A percentile compares a stretch with the other conserved stretches of the same genome.
These are phyloP conservation scores for Chalciporus pseudorubinellus DNA, from an alignment of 768 basidiomycete genomes.

Conservation along the genomic window DNA sequence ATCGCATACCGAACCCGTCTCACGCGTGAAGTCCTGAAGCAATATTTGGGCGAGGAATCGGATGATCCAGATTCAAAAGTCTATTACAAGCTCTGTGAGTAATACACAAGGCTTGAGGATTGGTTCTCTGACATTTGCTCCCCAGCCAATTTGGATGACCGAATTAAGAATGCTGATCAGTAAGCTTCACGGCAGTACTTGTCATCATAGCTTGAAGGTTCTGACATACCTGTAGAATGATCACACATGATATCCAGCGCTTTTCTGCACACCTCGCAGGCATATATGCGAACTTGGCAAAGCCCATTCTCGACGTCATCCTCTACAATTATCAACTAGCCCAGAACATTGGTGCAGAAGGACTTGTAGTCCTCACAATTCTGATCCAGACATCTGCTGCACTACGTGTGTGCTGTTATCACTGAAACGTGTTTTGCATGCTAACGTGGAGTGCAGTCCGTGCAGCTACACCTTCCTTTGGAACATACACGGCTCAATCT, in stretches of 20 bases:
- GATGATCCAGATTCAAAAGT: slow-evolving; percentile 73
- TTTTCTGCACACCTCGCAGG: slow-evolving; percentile 90
- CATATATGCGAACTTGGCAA: slow-evolving; percentile 92
- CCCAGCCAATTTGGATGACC: slow-evolving; percentile 90
- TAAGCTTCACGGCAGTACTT: slow-evolving; percentile 30
- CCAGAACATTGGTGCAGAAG: slow-evolving; percentile 92
- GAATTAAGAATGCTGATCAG: slow-evolving; percentile 97
- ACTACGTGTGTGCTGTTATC: slow-evolving; percentile 55
- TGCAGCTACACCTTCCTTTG: slow-evolving; percentile 87
- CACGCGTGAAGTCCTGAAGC: slow-evolving; percentile 76
- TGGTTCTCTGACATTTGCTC: slow-evolving; percentile 1
- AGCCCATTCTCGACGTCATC: slow-evolving; percentile 89
- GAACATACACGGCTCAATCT: slow-evolving; percentile 83
- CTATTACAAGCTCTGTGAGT: slow-evolving; percentile 88
- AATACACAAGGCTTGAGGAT: not conserved
- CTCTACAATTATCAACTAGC: slow-evolving; percentile 96
- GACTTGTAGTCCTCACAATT: slow-evolving; percentile 76
- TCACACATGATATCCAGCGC: slow-evolving; percentile 92
- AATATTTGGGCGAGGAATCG: slow-evolving; percentile 76
- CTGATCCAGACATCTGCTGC: slow-evolving; percentile 82
- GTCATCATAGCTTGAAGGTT: not conserved
- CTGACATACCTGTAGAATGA: slow-evolving; percentile 58
- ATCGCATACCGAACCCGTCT: slow-evolving; percentile 86
- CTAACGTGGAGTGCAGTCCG: slow-evolving; percentile 56
- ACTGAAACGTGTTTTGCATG: not conserved